Conservation (phyloP, 2,329 filamentous ascomycete genomes). For the Penicillium verrucosum region DNA sequence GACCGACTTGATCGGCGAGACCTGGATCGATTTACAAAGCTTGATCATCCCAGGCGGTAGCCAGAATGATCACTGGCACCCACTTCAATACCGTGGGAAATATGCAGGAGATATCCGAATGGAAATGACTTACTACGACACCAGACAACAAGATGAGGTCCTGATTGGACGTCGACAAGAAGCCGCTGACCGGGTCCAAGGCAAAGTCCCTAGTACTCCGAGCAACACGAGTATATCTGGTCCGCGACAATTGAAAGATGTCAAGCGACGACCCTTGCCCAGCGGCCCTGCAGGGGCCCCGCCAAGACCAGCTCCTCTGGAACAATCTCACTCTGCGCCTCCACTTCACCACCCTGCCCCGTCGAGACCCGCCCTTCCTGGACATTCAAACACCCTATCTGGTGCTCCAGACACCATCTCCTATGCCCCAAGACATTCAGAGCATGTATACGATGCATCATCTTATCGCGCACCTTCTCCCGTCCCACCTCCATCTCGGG, state of each 20-base stretch:
- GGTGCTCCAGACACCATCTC: conserved; percentile 67
- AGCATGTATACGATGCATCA: conserved; percentile 50
- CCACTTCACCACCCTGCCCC: conserved; percentile 22
- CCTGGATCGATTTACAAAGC: conserved; percentile 77
- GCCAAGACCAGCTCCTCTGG: conserved; percentile 30
- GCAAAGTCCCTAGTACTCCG: conserved; percentile 22
- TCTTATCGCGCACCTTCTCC: conserved; percentile 28
- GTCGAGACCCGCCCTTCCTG: conserved; percentile 23
- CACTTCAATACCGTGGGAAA: conserved; percentile 81
- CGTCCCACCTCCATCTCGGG: conserved; percentile 8
- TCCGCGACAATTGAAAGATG: conserved; percentile 57
- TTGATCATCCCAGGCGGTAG: conserved; percentile 84
- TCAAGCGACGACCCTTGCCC: conserved; percentile 82
- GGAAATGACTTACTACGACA: conserved; percentile 95
- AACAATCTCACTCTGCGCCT: conserved; percentile 22
- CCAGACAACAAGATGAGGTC: conserved; percentile 74
- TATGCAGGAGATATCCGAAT: conserved; percentile 94
- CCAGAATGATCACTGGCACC: conserved; percentile 93
- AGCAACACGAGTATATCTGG: conserved; percentile 35
- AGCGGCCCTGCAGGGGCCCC: conserved; percentile 63
- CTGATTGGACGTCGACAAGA: conserved; percentile 54
- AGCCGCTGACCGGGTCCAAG: conserved; percentile 36
- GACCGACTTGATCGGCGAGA: conserved; percentile 93
- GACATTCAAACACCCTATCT: conserved; percentile 31
- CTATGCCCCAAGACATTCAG: conserved; percentile 71